Evolutionary conservation across 2,329 filamentous ascomycete species (phyloP).

Genomic region (Leptographium wingfieldii): DNA sequence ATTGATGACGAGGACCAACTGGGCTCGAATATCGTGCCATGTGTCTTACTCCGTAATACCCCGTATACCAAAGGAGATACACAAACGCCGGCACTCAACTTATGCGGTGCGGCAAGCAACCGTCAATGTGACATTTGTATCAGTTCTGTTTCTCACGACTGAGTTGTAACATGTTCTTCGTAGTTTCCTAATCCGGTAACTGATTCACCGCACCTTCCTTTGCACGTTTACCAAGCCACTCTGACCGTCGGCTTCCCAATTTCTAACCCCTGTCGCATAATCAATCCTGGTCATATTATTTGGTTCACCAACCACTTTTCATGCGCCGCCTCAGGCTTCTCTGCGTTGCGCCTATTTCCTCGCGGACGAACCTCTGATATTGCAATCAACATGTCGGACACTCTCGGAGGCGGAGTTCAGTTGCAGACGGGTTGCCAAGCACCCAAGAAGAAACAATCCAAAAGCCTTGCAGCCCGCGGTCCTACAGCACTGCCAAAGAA

Average conservation of each 20-base stretch:
- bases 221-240: background rate
- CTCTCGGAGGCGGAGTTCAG: background rate
- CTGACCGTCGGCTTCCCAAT: background rate
- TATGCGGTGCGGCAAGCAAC: background rate
- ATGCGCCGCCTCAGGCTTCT: background rate
- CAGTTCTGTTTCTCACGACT: background rate
- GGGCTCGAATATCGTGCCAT: background rate
- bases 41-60: background rate
- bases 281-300: background rate
- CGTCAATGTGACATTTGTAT: background rate
- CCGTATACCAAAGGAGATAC: background rate
- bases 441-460: slow-evolving; percentile 29
- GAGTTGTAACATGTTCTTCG: background rate
- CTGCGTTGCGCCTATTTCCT: background rate
- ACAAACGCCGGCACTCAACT: background rate
- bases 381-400: background rate
- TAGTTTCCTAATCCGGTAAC: background rate
- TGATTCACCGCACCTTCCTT: background rate
- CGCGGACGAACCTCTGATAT: background rate
- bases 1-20: background rate
- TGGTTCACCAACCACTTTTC: background rate
- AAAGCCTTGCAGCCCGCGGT: slow-evolving; percentile 22
- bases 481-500: slow-evolving; percentile 29
- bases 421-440: background rate
- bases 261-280: background rate